These are phyloP conservation scores for Hymenoscyphus linearis DNA, from an alignment of 2,329 filamentous ascomycete species.

Conservation along the genomic window DNA sequence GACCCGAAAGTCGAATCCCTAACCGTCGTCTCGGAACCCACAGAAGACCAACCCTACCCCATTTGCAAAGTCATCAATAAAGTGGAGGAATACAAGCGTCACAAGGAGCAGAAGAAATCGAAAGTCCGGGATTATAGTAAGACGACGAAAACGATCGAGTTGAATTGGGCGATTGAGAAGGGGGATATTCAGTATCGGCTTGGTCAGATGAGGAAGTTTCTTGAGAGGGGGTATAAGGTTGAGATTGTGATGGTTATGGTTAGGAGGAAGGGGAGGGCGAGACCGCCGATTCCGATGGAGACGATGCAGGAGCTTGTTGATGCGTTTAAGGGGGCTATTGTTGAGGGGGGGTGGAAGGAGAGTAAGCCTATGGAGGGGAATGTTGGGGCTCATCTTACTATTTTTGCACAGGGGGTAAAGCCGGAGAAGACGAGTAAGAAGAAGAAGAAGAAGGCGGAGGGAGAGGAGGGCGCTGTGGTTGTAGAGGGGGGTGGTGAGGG, in stretches of 20 bases:
- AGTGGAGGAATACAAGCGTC: constrained; percentile 40
- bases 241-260: constrained; percentile 67
- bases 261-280: constrained; percentile 58
- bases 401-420: constrained; percentile 42
- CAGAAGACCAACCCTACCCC: constrained; percentile 34
- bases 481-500: neutral
- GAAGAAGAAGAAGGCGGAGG: neutral
- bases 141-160: constrained; percentile 70
- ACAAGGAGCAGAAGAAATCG: constrained; percentile 35
- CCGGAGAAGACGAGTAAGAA: constrained; percentile 4
- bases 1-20: constrained; percentile 47
- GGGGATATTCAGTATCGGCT: constrained; percentile 73
- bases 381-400: constrained; percentile 38
- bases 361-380: constrained; percentile 41
- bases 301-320: constrained; percentile 57
- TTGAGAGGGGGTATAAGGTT: constrained; percentile 70
- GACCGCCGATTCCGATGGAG: constrained; percentile 42
- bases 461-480: neutral
- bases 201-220: constrained; percentile 60
- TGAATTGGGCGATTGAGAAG: constrained; percentile 79
- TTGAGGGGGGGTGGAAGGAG: constrained; percentile 39
- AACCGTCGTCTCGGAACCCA: constrained; percentile 39
- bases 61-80: constrained; percentile 69
- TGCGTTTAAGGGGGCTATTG: constrained; percentile 38
- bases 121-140: constrained; percentile 31